A percentile compares a stretch with the other conserved stretches of the same genome.
These are phyloP conservation scores for Lactarius tabidus DNA, from an alignment of 768 basidiomycete species.

Conservation along the genomic window DNA sequence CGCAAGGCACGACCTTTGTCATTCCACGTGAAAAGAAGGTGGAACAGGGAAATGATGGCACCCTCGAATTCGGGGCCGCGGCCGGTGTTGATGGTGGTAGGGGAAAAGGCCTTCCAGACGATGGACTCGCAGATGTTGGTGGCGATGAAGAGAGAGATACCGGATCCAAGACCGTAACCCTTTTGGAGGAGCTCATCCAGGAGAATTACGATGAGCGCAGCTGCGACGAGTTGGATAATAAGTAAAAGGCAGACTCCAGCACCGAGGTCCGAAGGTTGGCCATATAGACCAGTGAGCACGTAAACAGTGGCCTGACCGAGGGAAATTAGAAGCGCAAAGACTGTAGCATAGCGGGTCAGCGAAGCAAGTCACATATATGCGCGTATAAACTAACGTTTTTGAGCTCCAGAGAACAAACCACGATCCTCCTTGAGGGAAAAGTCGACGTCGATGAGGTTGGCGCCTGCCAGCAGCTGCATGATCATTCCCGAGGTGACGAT, in stretches of 20 bases:
- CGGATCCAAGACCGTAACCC: constrained; percentile 97
- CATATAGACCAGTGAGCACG: constrained; percentile 95
- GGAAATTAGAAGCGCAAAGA: constrained; percentile 94
- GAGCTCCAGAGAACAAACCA: constrained; percentile 91
- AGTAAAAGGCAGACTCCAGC: constrained; percentile 96
- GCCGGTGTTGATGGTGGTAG: constrained; percentile 96
- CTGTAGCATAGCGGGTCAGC: constrained; percentile 39
- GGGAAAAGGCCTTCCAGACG: constrained; percentile 99
- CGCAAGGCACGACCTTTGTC: constrained; percentile 95
- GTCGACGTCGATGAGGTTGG: constrained; percentile 96
- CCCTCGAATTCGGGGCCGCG: constrained; percentile 99
- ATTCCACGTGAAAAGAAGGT: constrained; percentile 96
- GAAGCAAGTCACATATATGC: neutral
- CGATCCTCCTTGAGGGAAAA: constrained; percentile 96
- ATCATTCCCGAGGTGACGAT: constrained; percentile 99
- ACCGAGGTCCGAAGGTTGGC: constrained; percentile 88
- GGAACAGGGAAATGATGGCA: constrained; percentile 94
- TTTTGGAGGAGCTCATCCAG: constrained; percentile 99
- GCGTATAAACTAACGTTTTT: constrained; percentile 75
- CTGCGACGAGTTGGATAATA: constrained; percentile 92
- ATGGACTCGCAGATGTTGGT: constrained; percentile 99
- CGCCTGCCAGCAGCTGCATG: constrained; percentile 98
- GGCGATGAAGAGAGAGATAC: constrained; percentile 98
- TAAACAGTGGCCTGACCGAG: constrained; percentile 97
- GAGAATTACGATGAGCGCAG: constrained; percentile 94